Evolutionary conservation across 2,329 filamentous ascomycete genomes (phyloP), one percentile per base, ranked within the genome.

Genomic region (Mollisiaceae sp.): DNA sequence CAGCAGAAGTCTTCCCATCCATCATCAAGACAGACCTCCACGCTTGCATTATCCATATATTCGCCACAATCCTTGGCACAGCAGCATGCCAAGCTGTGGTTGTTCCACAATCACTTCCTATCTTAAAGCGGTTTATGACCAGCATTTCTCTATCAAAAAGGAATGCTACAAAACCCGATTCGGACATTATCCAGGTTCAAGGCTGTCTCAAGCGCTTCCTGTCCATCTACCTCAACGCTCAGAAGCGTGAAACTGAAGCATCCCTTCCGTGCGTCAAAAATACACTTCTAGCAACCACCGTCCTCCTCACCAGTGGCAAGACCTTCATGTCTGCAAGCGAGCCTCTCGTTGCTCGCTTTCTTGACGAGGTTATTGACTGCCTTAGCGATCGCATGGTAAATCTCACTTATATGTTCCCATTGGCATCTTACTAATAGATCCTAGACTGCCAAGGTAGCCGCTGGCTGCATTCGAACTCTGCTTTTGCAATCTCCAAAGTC

Each of bases 1-100:
- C 95, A 0, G 94, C 95, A 8, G 92, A 96, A 67, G 93, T 98
- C 18, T 99, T 99, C 79, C 96, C 96, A 0, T 89, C 92, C 1
- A 94, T 99, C 73, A 99, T 99, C 81, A 95, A 95, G 76, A 94
- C 93, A 11, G 95, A 99, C 77, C 84, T 99, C 8, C 93, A 98
- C 75, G 94, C 95, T 45, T 98, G 94, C 75, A 97, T 98, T 71
- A 86, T 99, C 59, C 94, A 99, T 80, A 97, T 98, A 63, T 97
- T 98, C 75, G 91, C 92, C 62, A 97, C 93, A 0, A 95, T 97
- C 64, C 85, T 99, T 14, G 91, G 92, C 15, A 97, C 93, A 0
- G 90, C 92, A 0, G 84, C 88, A 12, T 98, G 94, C 74, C 96
- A 99, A 78, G 87, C 92, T 32, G 85, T 92, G 43, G 92, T 98